These are phyloP conservation scores for Chaetomium sp. DNA, from an alignment of 2,329 filamentous ascomycete species.

Conservation along the genomic window DNA sequence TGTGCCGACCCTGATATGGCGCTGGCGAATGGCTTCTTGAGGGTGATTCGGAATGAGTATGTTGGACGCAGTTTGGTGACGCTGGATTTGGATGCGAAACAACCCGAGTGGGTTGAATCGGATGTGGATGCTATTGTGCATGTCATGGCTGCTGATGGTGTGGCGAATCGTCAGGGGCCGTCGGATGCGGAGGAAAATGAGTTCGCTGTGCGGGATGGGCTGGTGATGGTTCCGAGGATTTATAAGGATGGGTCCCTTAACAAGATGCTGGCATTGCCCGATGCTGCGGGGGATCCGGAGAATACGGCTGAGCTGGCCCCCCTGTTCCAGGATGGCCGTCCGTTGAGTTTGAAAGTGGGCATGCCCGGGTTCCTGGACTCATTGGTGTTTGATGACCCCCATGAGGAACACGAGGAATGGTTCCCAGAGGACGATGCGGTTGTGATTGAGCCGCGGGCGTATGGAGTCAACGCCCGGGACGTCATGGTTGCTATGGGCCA, in stretches of 20 bases:
- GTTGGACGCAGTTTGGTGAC: slow-evolving; percentile 22
- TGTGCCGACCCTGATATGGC: slow-evolving; percentile 13
- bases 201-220: slow-evolving; percentile 25
- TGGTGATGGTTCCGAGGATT: slow-evolving; percentile 24
- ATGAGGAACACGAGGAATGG: neutral
- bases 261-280: too few species aligned
- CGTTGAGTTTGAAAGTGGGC: slow-evolving; percentile 4
- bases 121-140: neutral
- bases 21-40: slow-evolving; percentile 24
- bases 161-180: too few species aligned
- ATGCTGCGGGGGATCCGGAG: too few species aligned
- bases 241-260: neutral
- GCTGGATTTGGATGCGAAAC: slow-evolving; percentile 21
- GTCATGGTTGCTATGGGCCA: slow-evolving; percentile 18
- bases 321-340: neutral
- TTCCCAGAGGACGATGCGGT: slow-evolving; percentile 21
- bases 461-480: neutral
- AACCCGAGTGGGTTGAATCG: too few species aligned
- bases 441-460: slow-evolving; percentile 27
- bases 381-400: slow-evolving; percentile 16
- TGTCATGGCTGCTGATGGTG: neutral
- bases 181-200: slow-evolving; percentile 23
- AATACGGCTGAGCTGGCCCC: neutral
- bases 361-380: slow-evolving; percentile 14
- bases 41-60: slow-evolving; percentile 25